A percentile compares a stretch with the other conserved stretches of the same genome.
phyloP scores from a whole-genome alignment of 208 protist genomes.

The Leishmania aethiopica region DNA sequence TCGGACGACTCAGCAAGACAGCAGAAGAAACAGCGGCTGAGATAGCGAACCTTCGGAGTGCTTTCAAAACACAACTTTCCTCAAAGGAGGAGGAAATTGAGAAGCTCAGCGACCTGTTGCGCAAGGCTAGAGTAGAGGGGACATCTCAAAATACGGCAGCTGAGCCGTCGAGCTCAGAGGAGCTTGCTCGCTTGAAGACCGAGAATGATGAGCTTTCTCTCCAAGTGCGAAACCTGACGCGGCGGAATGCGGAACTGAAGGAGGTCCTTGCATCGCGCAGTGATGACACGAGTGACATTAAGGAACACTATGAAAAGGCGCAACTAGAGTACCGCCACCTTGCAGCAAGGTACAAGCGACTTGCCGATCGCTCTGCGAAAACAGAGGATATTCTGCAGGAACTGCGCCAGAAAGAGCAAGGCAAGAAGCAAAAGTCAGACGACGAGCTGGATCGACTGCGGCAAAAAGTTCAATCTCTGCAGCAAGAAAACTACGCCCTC shows the following conservation, averaged over 20 bases:
- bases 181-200: slow-evolving; percentile 31
- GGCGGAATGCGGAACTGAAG: slow-evolving; percentile 49
- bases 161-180: slow-evolving; percentile 5
- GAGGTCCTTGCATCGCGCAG: slow-evolving; percentile 40
- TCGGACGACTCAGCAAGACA: slow-evolving; percentile 33
- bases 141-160: slow-evolving; percentile 5
- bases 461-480: slow-evolving; percentile 54
- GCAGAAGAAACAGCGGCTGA: slow-evolving; percentile 14
- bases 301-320: slow-evolving; percentile 64
- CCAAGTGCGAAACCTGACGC: slow-evolving; percentile 33
- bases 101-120: slow-evolving; percentile 13
- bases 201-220: slow-evolving; percentile 51
- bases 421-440: slow-evolving; percentile 35
- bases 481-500: slow-evolving; percentile 64
- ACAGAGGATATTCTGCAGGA: slow-evolving; percentile 57
- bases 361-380: slow-evolving; percentile 58
- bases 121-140: neutral
- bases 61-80: slow-evolving; percentile 20
- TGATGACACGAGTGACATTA: slow-evolving; percentile 45
- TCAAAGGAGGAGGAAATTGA: slow-evolving; percentile 31
- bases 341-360: slow-evolving; percentile 51
- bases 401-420: slow-evolving; percentile 40
- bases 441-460: slow-evolving; percentile 56
- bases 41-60: slow-evolving; percentile 16
- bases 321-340: slow-evolving; percentile 86